Percentiles rank a stretch among this genome's conserved stretches.
Conservation (phyloP, 106 monocot genomes). For the Posidonia australis region DNA sequence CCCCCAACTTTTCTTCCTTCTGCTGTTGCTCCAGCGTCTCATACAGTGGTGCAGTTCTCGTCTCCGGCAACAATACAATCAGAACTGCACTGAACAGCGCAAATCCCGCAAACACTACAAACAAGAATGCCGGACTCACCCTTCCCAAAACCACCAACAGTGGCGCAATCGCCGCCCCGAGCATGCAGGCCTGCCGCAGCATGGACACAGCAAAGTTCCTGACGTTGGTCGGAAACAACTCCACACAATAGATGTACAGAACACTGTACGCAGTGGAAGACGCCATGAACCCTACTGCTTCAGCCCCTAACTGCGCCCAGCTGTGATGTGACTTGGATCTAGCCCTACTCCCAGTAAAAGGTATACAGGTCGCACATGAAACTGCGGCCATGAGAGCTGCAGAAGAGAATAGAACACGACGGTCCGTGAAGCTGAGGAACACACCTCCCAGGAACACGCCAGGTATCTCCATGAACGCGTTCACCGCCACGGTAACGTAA, state of each 20-base stretch:
- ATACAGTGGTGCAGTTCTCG: conserved; percentile 42
- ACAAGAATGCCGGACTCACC: conserved; percentile 33
- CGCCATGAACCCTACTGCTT: conserved; percentile 67
- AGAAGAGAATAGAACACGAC: conserved; percentile 40
- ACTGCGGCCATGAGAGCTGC: conserved; percentile 31
- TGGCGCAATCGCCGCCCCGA: conserved; percentile 71
- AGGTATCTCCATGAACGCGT: conserved; percentile 70
- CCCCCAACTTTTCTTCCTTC: conserved; percentile 39
- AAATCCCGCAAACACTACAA: conserved; percentile 44
- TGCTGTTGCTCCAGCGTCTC: conserved; percentile 79
- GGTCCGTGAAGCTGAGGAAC: conserved; percentile 32
- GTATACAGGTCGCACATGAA: conserved; percentile 32
- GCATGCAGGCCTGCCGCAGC: conserved; percentile 60
- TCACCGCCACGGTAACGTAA: conserved; percentile 58
- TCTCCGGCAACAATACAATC: conserved; percentile 67
- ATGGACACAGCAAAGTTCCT: conserved; percentile 74
- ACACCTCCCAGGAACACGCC: conserved; percentile 63
- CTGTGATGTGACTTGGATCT: conserved; percentile 21
- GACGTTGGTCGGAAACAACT: conserved; percentile 72
- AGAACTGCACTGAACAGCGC: conserved; percentile 36
- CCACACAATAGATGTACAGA: conserved; percentile 53
- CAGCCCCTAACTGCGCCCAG: conserved; percentile 39
- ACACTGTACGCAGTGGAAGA: conserved; percentile 45
- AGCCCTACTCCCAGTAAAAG: conserved; percentile 15
- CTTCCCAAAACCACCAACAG: conserved; percentile 54